Evolutionary conservation across 176 grass and related monocot genomes (phyloP).

Genomic region (Carex kokanica): DNA sequence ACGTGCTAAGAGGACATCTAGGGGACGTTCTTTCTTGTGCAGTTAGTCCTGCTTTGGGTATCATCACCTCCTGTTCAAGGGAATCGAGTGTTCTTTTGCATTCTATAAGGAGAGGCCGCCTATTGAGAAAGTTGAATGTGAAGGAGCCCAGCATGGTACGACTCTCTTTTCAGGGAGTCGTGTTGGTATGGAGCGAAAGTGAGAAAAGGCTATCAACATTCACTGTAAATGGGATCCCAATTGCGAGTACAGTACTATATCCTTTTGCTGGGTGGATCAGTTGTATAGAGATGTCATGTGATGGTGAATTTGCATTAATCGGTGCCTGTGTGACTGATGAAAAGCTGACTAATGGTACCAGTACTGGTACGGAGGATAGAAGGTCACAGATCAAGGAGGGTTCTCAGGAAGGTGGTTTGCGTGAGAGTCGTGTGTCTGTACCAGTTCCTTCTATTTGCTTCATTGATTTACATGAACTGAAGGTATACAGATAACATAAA

Average conservation of each 20-base stretch:
- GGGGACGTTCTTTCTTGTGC: constrained; percentile 75
- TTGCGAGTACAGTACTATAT: constrained; percentile 54
- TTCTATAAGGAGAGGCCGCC: constrained; percentile 76
- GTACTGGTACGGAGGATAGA: constrained; percentile 29
- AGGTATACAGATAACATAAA: constrained; percentile 49
- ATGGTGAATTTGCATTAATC: constrained; percentile 78
- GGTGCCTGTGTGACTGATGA: constrained; percentile 49
- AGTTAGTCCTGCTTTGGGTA: constrained; percentile 83
- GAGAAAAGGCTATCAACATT: constrained; percentile 83
- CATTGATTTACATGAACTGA: constrained; percentile 79
- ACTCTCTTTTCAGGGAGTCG: constrained; percentile 81
- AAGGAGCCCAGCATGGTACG: constrained; percentile 52
- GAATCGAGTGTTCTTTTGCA: constrained; percentile 80
- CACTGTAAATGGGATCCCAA: constrained; percentile 84
- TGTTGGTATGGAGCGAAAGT: constrained; percentile 79
- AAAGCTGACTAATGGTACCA: constrained; percentile 30
- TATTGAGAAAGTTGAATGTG: constrained; percentile 67
- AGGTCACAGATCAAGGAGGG: constrained; percentile 19
- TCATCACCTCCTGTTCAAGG: constrained; percentile 71
- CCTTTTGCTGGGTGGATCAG: constrained; percentile 71
- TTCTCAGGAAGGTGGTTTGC: constrained; percentile 17
- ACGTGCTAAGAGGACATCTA: constrained; percentile 91
- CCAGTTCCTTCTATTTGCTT: constrained; percentile 87
- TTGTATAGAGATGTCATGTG: constrained; percentile 85
- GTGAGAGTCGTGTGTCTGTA: constrained; percentile 43